Base-by-base conservation (phyloP, 2,329 filamentous ascomycete genomes). In the Graphilbum sp. region DNA sequence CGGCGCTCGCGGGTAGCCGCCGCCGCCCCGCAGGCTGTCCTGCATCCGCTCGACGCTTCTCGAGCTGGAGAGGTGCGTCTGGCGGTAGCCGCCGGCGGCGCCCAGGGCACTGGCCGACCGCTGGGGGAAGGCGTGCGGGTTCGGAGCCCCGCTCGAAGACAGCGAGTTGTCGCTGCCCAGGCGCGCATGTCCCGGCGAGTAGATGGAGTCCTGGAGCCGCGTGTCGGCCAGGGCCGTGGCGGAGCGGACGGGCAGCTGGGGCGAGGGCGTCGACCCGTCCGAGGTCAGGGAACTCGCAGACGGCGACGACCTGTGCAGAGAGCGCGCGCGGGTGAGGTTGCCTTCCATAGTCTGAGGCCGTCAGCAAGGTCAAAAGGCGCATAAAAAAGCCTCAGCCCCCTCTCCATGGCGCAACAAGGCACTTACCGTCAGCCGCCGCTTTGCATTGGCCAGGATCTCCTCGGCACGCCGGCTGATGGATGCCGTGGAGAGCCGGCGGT, bases 401-500 rank as follows among this genome's bases (percentile, higher is more conserved):
- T n/a, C n/a, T n/a, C n/a, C n/a, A n/a, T n/a, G n/a, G n/a, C n/a
- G n/a, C n/a, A n/a, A n/a, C n/a, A n/a, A n/a, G n/a, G n/a, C n/a
- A n/a, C 21, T 24, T 66, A 92, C 85, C 52, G 83, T 90, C 43
- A 96, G 65, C 48, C 86, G 71, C 54, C 76, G 79, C 61, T 95
- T 95, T 24, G 88, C 88, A 58, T 93, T 94, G 40, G 86, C 84
- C 39, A 96, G 66, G 52, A 95, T 95, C 51, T 87, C 68, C 54
- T 95, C 87, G 2, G 87, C 87, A 49, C 85, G 74, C 47, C 79
- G 77, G 54, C 84, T 88, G 45, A 93, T 60, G 19, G 82, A 75
- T 15, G 42, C 43, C 4, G 70, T 75, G 2, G 46, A 46, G 16
- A 42, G 40, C 9, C 43, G 39, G 18, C 43, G 44, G 15, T 45